Conservation (phyloP, 129 eudicot genomes). For the Flaveria bidentis region DNA sequence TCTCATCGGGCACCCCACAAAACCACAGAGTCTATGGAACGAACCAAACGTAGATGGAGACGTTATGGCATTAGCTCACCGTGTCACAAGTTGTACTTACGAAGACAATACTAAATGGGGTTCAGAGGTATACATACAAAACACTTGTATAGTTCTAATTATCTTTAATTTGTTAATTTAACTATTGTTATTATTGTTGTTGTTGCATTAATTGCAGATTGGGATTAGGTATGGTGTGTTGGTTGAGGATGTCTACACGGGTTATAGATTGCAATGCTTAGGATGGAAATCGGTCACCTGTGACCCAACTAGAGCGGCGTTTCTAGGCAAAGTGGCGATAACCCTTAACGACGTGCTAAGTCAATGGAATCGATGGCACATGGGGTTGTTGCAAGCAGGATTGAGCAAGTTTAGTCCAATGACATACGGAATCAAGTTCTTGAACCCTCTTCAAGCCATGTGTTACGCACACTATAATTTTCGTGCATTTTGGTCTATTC, state of each 20-base stretch:
- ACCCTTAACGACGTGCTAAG: constrained; percentile 40
- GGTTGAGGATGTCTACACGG: constrained; percentile 51
- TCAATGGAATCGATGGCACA: constrained; percentile 59
- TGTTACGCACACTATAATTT: constrained; percentile 40
- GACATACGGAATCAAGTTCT: constrained; percentile 31
- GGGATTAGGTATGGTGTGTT: constrained; percentile 69
- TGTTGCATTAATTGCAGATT: constrained; percentile 33
- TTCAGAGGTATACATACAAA: constrained; percentile 29
- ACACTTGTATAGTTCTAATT: neutral
- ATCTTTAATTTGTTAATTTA: neutral
- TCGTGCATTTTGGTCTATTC: constrained; percentile 48
- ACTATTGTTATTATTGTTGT: neutral
- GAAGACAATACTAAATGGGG: constrained; percentile 52
- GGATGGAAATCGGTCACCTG: constrained; percentile 52
- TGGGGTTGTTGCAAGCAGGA: constrained; percentile 47
- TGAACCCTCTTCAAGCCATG: constrained; percentile 44
- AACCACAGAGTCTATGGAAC: constrained; percentile 18
- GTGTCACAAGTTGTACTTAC: constrained; percentile 39
- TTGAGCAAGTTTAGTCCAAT: constrained; percentile 38
- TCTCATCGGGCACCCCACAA: constrained; percentile 29
- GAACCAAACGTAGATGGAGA: constrained; percentile 28
- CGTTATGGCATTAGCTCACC: constrained; percentile 24
- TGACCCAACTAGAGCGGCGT: constrained; percentile 48
- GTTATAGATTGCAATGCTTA: constrained; percentile 45
- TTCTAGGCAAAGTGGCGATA: constrained; percentile 51